Evolutionary conservation across 2,329 filamentous ascomycete species (phyloP).

Genomic region (Pleoardoris graminearum): DNA sequence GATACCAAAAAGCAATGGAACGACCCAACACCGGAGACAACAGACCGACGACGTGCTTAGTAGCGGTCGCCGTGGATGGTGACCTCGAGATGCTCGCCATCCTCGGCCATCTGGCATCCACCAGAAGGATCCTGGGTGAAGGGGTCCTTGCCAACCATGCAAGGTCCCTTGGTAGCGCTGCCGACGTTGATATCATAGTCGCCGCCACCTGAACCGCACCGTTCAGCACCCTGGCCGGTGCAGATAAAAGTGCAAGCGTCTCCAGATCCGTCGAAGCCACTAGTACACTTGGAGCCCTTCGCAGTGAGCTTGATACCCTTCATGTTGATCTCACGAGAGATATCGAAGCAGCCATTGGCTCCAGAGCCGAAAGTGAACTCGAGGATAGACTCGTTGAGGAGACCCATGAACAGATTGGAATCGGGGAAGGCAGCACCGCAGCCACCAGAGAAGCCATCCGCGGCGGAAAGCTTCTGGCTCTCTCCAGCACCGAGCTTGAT

Average conservation of each 20-base stretch:
- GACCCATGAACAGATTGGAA: conserved; percentile 33
- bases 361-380: conserved; percentile 22
- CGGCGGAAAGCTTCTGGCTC: conserved; percentile 45
- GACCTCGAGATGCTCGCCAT: conserved; percentile 34
- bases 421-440: conserved; percentile 46
- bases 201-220: conserved; percentile 40
- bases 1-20: conserved; percentile 23
- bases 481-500: conserved; percentile 46
- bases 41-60: conserved; percentile 15
- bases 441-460: conserved; percentile 44
- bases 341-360: conserved; percentile 45
- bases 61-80: conserved; percentile 15
- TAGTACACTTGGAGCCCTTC: conserved; percentile 46
- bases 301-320: conserved; percentile 46
- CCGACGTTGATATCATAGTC: conserved; percentile 45
- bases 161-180: conserved; percentile 22
- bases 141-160: conserved; percentile 34
- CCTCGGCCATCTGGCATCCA: conserved; percentile 36
- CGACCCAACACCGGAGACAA: conserved; percentile 14
- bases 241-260: conserved; percentile 50
- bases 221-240: conserved; percentile 28
- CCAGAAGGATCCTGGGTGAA: conserved; percentile 33
- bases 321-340: conserved; percentile 53
- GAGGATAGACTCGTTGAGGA: conserved; percentile 16
- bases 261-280: conserved; percentile 41